Evolutionary conservation across 768 basidiomycete species (phyloP).

Genomic region (Pleurotus giganteus): DNA sequence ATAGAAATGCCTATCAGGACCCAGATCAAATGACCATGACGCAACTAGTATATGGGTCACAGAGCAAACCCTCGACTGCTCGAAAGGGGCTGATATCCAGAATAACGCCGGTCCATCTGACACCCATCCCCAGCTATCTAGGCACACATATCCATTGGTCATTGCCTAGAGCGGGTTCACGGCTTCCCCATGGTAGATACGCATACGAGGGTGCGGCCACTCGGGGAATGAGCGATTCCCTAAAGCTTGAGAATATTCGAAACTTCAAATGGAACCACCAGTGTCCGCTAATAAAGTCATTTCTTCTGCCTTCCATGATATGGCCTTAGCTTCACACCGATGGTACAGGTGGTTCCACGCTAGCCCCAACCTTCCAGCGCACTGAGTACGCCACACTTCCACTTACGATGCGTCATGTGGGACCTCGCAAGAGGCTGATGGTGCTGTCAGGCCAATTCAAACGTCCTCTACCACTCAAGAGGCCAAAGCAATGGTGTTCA

Average conservation of each 20-base stretch:
- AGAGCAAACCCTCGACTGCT: not conserved
- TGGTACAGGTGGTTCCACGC: not conserved
- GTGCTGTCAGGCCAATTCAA: too few relatives aligned
- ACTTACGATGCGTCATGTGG: not conserved
- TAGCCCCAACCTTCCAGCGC: too few relatives aligned
- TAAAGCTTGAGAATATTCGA: not conserved
- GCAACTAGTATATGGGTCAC: slow-evolving; percentile 1
- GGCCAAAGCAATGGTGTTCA: too few relatives aligned
- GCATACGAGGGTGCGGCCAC: too few relatives aligned
- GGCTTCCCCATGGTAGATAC: not conserved
- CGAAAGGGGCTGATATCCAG: slow-evolving; percentile 2
- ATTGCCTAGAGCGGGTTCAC: not conserved
- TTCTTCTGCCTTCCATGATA: not conserved
- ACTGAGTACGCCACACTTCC: too few relatives aligned
- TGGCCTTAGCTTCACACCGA: not conserved
- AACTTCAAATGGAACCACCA: not conserved
- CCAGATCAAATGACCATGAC: slow-evolving; percentile 10
- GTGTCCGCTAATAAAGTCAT: not conserved
- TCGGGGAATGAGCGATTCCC: not conserved
- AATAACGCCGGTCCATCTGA: slow-evolving; percentile 1
- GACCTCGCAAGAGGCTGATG: not conserved
- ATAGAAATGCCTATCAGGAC: not conserved
- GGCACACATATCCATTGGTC: not conserved
- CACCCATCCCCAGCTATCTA: not conserved
- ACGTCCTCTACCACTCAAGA: too few relatives aligned